Percentiles rank a stretch among this genome's conserved stretches.
phyloP scores from a whole-genome alignment of 352 stramenopile species.

The Pythium rhizo-oryzae region DNA sequence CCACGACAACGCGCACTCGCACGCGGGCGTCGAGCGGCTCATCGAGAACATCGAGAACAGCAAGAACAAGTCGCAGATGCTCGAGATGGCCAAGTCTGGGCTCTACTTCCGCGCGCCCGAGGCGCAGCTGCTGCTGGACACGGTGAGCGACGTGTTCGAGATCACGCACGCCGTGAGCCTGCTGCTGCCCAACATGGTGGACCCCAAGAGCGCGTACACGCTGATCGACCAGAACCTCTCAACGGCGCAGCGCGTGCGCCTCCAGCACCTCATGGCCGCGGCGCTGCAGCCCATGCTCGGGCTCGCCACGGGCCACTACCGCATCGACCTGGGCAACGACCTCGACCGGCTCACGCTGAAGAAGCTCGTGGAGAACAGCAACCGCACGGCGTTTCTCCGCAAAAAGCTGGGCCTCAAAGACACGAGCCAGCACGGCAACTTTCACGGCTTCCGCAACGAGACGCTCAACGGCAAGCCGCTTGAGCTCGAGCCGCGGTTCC shows the following conservation, averaged over 20 bases:
- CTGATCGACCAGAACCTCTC: constrained; percentile 74
- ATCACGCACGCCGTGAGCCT: constrained; percentile 61
- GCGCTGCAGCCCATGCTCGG: constrained; percentile 68
- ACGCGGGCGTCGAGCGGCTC: constrained; percentile 63
- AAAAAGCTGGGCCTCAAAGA: constrained; percentile 69
- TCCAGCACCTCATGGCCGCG: constrained; percentile 70
- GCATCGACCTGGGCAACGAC: constrained; percentile 64
- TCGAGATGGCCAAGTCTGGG: constrained; percentile 77
- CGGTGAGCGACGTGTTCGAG: constrained; percentile 66
- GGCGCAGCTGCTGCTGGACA: constrained; percentile 69
- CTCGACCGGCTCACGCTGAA: constrained; percentile 68
- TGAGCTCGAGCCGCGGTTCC: constrained; percentile 53
- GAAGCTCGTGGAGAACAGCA: constrained; percentile 81
- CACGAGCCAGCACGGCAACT: constrained; percentile 74
- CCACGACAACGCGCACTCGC: constrained; percentile 67
- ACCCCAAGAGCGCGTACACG: constrained; percentile 56
- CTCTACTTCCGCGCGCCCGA: constrained; percentile 69
- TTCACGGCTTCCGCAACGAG: constrained; percentile 81
- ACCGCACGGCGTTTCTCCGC: constrained; percentile 70
- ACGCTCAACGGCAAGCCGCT: constrained; percentile 66
- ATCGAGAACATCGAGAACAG: constrained; percentile 78
- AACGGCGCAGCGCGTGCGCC: constrained; percentile 42
- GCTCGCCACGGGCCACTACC: constrained; percentile 65
- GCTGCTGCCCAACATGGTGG: constrained; percentile 76
- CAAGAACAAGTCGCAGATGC: constrained; percentile 83